Percentiles rank a stretch among this genome's conserved stretches.
Conservation (phyloP, 179 eudicot species). For the Amaranthus tricolor region DNA sequence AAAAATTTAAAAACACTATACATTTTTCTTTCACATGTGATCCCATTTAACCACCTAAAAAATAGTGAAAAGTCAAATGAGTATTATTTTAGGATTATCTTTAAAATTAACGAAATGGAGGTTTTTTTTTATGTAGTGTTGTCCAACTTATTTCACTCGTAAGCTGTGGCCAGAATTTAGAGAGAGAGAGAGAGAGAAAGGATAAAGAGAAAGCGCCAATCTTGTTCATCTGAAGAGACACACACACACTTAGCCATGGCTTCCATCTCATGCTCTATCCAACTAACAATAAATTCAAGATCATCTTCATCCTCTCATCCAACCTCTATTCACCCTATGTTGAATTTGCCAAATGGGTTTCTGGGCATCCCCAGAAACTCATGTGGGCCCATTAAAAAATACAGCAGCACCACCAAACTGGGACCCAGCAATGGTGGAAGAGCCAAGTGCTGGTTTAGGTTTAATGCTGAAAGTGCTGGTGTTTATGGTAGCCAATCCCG, state of each 20-base stretch:
- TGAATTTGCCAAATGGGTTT: slow-evolving; percentile 31
- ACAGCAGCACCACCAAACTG: slow-evolving; percentile 15
- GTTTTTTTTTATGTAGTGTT: too few relatives aligned
- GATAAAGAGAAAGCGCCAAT: not conserved
- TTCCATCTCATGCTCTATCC: slow-evolving; percentile 31
- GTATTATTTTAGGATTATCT: too few relatives aligned
- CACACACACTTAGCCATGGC: slow-evolving; percentile 25
- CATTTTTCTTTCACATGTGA: too few relatives aligned
- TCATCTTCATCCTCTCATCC: slow-evolving; percentile 21
- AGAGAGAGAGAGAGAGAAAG: slow-evolving; percentile 24
- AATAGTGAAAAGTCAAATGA: too few relatives aligned
- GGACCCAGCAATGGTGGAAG: slow-evolving; percentile 36
- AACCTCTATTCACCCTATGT: not conserved
- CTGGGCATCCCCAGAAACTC: slow-evolving; percentile 26
- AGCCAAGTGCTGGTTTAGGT: slow-evolving; percentile 75
- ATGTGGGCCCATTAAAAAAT: slow-evolving; percentile 17
- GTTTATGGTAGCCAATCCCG: slow-evolving; percentile 86
- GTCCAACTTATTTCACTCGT: not conserved
- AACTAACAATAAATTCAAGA: slow-evolving; percentile 17
- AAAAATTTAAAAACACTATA: too few relatives aligned
- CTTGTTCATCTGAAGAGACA: too few relatives aligned
- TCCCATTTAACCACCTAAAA: too few relatives aligned
- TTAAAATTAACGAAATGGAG: too few relatives aligned
- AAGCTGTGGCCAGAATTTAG: slow-evolving; percentile 31
- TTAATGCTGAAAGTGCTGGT: slow-evolving; percentile 91